Conservation (phyloP, 257 asterid species). For the Nemophila menziesii region DNA sequence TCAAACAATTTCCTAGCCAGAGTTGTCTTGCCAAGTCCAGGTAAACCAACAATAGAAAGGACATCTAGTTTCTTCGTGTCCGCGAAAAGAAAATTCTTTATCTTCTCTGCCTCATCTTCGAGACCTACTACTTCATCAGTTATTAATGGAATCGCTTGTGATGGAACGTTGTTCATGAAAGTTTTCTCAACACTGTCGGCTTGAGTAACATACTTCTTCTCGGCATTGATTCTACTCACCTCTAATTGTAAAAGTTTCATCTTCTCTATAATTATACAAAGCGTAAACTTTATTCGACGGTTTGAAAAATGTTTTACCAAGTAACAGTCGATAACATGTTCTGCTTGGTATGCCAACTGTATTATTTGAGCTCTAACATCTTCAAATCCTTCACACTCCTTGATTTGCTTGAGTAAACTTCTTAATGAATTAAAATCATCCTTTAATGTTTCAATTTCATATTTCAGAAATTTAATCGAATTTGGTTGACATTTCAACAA, state of each 20-base stretch:
- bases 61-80: neutral
- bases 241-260: neutral
- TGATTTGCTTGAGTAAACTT: no score
- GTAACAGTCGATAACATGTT: neutral
- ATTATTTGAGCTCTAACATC: no score
- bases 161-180: neutral
- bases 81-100: neutral
- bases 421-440: no score
- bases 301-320: no score
- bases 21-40: constrained; percentile 7
- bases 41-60: constrained; percentile 6
- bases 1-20: constrained; percentile 4
- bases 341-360: neutral
- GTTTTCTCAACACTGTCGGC: neutral
- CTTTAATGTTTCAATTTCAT: no score
- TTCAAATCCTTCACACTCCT: no score
- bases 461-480: no score
- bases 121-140: neutral
- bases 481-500: no score
- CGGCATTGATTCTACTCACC: neutral
- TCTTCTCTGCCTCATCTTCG: neutral
- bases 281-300: neutral
- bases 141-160: neutral
- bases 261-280: neutral
- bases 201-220: neutral